A percentile compares a stretch with the other conserved stretches of the same genome.
Conservation (phyloP, 2,329 filamentous ascomycete species). For the Gnomoniopsis smithogilvyi region DNA sequence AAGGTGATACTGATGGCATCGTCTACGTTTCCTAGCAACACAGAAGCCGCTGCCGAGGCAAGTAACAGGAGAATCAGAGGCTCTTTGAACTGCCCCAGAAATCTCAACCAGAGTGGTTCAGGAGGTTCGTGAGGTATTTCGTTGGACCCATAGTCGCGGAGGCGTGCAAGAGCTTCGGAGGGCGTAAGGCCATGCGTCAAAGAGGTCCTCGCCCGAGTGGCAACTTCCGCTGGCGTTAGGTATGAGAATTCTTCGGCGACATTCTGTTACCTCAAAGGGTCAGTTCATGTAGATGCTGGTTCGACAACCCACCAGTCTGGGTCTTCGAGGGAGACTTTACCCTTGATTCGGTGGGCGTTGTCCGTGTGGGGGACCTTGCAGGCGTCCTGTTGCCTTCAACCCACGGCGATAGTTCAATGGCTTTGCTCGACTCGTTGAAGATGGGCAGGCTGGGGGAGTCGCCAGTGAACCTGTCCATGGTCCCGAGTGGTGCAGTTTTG, state of each 20-base stretch:
- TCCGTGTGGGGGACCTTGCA: conserved; percentile 34
- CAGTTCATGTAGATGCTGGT: neutral
- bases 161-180: conserved; percentile 73
- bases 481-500: neutral
- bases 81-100: conserved; percentile 95
- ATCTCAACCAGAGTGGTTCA: conserved; percentile 92
- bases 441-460: conserved; percentile 15
- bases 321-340: conserved; percentile 33
- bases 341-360: conserved; percentile 54
- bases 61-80: conserved; percentile 91
- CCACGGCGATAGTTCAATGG: conserved; percentile 17
- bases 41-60: conserved; percentile 80
- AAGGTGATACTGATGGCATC: conserved; percentile 95
- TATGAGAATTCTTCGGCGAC: conserved; percentile 60
- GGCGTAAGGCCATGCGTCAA: conserved; percentile 76
- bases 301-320: neutral
- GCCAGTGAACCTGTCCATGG: conserved; percentile 18
- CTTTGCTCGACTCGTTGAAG: conserved; percentile 16
- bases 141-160: conserved; percentile 82
- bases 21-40: conserved; percentile 89
- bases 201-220: conserved; percentile 76
- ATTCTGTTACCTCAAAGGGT: conserved; percentile 32
- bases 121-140: conserved; percentile 92
- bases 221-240: conserved; percentile 76
- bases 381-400: conserved; percentile 31